Percentiles rank a stretch among this genome's conserved stretches.
Conservation (phyloP, 148 eudicot species). For the Vaccinium darrowii region DNA sequence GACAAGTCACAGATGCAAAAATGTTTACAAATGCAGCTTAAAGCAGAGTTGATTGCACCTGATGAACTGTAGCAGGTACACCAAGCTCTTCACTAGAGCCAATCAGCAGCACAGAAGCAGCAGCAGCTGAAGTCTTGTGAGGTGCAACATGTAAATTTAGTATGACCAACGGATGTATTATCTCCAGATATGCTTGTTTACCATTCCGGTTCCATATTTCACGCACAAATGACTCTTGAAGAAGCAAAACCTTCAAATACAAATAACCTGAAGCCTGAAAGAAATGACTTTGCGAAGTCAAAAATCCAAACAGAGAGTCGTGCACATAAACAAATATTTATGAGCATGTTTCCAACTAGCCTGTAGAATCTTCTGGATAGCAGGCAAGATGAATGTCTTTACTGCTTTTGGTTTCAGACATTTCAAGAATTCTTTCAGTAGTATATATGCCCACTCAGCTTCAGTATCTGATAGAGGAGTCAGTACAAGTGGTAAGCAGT, state of each 20-base stretch:
- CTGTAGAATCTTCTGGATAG: constrained; percentile 92
- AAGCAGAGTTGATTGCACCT: constrained; percentile 43
- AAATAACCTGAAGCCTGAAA: constrained; percentile 84
- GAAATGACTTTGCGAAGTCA: constrained; percentile 24
- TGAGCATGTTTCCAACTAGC: constrained; percentile 45
- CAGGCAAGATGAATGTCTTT: constrained; percentile 62
- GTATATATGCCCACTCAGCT: constrained; percentile 76
- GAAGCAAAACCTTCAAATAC: constrained; percentile 88
- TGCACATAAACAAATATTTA: constrained; percentile 5
- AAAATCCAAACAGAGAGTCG: constrained; percentile 12
- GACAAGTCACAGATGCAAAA: neutral
- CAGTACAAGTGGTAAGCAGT: constrained; percentile 65
- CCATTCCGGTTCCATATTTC: constrained; percentile 82
- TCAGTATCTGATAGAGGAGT: constrained; percentile 65
- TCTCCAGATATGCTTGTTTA: constrained; percentile 75
- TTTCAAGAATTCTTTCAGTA: constrained; percentile 67
- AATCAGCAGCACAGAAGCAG: constrained; percentile 90
- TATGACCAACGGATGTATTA: constrained; percentile 73
- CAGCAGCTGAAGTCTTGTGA: constrained; percentile 73
- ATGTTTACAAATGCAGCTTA: neutral
- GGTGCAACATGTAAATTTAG: constrained; percentile 70
- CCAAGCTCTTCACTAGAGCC: constrained; percentile 98
- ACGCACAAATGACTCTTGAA: constrained; percentile 96
- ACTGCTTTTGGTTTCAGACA: constrained; percentile 62
- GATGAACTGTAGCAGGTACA: constrained; percentile 77